Conservation (phyloP, 2,329 filamentous ascomycete species). For the Penicillium sp. region DNA sequence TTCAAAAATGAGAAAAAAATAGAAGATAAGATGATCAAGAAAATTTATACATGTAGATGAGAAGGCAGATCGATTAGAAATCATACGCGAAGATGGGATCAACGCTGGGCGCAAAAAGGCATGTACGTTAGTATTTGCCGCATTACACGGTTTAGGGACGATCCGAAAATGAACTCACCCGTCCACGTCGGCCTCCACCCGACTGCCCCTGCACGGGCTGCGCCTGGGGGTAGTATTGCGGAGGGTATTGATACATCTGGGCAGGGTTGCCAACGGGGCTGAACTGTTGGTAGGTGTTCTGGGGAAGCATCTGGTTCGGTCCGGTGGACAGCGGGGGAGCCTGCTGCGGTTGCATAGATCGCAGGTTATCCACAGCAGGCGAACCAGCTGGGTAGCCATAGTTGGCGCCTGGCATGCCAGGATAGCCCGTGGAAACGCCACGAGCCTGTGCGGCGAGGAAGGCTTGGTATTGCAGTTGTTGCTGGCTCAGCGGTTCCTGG, state of each 20-base stretch:
- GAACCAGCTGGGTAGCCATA: conserved; percentile 46
- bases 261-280: conserved; percentile 44
- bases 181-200: conserved; percentile 52
- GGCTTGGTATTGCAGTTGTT: conserved; percentile 58
- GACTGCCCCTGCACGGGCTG: conserved; percentile 46
- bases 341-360: conserved; percentile 40
- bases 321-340: conserved; percentile 37
- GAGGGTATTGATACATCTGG: conserved; percentile 54
- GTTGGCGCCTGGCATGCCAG: conserved; percentile 43
- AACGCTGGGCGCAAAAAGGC: conserved; percentile 29
- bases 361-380: conserved; percentile 42
- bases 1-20: conserved; percentile 24
- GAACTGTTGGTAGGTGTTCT: conserved; percentile 48
- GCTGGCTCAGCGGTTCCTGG: conserved; percentile 45
- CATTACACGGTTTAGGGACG: conserved; percentile 5
- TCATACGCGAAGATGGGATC: conserved; percentile 19
- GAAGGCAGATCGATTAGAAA: conserved; percentile 31
- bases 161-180: conserved; percentile 43
- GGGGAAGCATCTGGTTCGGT: conserved; percentile 46
- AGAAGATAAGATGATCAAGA: conserved; percentile 21
- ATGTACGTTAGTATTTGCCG: not conserved
- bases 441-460: conserved; percentile 50
- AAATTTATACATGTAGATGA: conserved; percentile 38
- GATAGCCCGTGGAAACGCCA: conserved; percentile 45
- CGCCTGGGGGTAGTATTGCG: conserved; percentile 49